Conservation (phyloP, 1,139 yeast genomes). For the Protomyces gravidus region DNA sequence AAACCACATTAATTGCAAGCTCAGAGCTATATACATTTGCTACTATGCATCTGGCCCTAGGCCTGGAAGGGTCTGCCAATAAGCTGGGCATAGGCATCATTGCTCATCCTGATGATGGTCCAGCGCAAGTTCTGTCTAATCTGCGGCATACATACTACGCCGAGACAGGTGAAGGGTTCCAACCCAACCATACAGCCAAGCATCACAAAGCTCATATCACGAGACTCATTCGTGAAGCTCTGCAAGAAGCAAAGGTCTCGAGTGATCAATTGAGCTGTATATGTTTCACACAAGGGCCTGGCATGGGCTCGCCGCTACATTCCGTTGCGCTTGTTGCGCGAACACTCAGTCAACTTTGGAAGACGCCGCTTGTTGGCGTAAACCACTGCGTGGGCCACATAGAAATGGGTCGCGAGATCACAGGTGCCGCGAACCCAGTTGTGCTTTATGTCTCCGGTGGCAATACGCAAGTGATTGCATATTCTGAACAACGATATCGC, state of each 20-base stretch:
- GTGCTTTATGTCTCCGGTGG: conserved; percentile 97
- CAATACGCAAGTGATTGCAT: conserved; percentile 95
- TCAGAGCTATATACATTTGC: too few relatives aligned
- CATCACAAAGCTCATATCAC: conserved; percentile 97
- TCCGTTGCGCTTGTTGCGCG: conserved; percentile 91
- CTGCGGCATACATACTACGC: conserved; percentile 90
- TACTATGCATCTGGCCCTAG: conserved; percentile 60
- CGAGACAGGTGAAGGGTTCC: conserved; percentile 97
- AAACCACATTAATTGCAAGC: too few relatives aligned
- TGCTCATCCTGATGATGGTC: conserved; percentile 55
- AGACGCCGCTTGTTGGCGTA: conserved; percentile 83
- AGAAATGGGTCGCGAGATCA: conserved; percentile 97
- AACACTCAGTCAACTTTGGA: conserved; percentile 74
- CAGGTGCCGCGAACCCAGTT: conserved; percentile 92
- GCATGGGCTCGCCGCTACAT: conserved; percentile 98
- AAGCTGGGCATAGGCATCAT: conserved; percentile 91
- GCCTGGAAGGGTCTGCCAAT: conserved; percentile 95
- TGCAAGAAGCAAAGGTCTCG: conserved; percentile 57
- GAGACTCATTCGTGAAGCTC: conserved; percentile 62
- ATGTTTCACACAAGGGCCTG: conserved; percentile 97
- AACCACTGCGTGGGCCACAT: conserved; percentile 97
- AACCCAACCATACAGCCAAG: conserved; percentile 93
- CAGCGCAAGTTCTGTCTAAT: conserved; percentile 75
- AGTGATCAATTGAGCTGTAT: conserved; percentile 71
- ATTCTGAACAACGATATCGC: conserved; percentile 77